Base-by-base conservation (phyloP, 1,284 basidiomycete genomes). In the Moesziomyces globuligerus region DNA sequence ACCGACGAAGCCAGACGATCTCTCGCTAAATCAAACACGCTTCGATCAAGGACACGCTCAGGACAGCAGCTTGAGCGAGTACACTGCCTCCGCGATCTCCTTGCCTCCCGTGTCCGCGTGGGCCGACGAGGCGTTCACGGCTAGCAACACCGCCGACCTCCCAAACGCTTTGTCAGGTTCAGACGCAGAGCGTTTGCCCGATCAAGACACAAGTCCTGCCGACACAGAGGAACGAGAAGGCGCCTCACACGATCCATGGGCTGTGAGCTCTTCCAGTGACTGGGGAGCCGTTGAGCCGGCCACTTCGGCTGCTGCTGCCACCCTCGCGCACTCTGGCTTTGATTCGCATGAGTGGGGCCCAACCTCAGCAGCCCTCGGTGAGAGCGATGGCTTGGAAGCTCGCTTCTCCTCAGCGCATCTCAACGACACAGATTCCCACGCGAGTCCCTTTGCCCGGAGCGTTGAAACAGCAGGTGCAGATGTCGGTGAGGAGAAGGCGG, bases 221-320 rank as follows among this genome's bases (percentile, higher is more conserved):
- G 7, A 6, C 6, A 6, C 15, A 6, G 32, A 6, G 5, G 32
- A 34, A n/a, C n/a, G n/a, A 17, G 15, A 34, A 34, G 17, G 32
- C 32, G 43, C 59, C 3, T 62, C 59, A 3, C 44, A 62, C 37
- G 59, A 62, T 39, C 62, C 62, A 8, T 65, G 62, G 62, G 39
- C 47, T 20, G 38, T 47, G 15, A 50, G 50, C 13, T n/a, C 50
- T 25, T 49, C 54, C 11, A 32, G 46, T 5, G 40, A 38, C 24
- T 65, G 61, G 61, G 54, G 41, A 2, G 46, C 20, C 13, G 49
- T 25, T 17, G 24, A n/a, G n/a, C 15, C 4, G 6, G 18, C 8
- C 24, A 10, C 46, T 8, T 25, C 50, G 20, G 28, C 50, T 21
- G 42, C 43, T 3, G 10, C 37, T 9, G 17, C 47, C 5, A 18